Evolutionary conservation across 495 filamentous ascomycete species (phyloP), one percentile per base, ranked within the genome.

Genomic region (Podospora australis): DNA sequence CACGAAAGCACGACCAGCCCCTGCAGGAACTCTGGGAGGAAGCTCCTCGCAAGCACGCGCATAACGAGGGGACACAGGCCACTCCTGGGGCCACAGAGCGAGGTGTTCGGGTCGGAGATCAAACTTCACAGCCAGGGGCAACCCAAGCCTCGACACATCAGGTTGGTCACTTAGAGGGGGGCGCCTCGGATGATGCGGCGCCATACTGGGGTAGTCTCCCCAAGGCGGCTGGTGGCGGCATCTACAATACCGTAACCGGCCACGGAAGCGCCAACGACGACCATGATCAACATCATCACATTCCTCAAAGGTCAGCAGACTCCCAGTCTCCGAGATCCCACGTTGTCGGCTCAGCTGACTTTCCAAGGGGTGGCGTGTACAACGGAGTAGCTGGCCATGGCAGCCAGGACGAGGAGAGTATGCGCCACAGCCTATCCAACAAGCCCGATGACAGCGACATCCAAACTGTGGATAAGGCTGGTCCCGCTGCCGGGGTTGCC

Each of bases 161-260:
- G n/a, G n/a, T n/a, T n/a, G n/a, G n/a, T n/a, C n/a, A n/a, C n/a
- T n/a, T n/a, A n/a, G n/a, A n/a, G n/a, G n/a, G n/a, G n/a, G n/a
- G n/a, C n/a, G n/a, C n/a, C n/a, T n/a, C n/a, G n/a, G n/a, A n/a
- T n/a, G 40, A n/a, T 3, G 14, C 35, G 1, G 19, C 57, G 7
- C 63, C 67, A 0, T 70, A 72, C 49, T 71, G 70, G 70, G 70
- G 70, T 21, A 48, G 56, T 24, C 55, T 69, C 21, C 65, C 70
- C 43, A 58, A 61, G 40, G 62, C 63, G 2, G 38, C 49, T 9
- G 54, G 57, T 4, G 55, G 61, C 13, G 58, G 53, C 4, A 50
- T 70, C n/a, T 70, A 72, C 25, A 72, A 72, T 48, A 62, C 60
- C 0, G 67, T 72, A 9, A 58, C 57, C 3, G 70, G 70, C 13